These are phyloP conservation scores for Beauveria varroae DNA, from an alignment of 2,329 filamentous ascomycete genomes.

Conservation along the genomic window DNA sequence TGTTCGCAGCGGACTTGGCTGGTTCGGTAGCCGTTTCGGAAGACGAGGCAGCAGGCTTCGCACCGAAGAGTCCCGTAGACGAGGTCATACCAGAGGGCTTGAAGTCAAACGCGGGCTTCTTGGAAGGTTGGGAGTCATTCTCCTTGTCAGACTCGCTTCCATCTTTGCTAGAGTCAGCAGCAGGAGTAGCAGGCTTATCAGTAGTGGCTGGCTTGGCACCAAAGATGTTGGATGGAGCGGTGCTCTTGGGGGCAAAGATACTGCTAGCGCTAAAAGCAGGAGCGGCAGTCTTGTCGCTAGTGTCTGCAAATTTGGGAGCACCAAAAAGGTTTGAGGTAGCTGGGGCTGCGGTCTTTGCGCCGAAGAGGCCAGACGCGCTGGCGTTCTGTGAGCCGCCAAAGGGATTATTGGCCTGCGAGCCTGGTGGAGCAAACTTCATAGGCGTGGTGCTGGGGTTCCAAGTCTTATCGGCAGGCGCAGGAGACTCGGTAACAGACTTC, in stretches of 20 bases:
- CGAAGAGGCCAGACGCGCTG: constrained; percentile 15
- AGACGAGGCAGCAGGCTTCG: constrained; percentile 24
- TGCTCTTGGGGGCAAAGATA: constrained; percentile 30
- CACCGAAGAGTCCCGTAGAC: constrained; percentile 20
- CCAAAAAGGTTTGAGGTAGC: neutral
- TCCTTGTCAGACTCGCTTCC: constrained; percentile 38
- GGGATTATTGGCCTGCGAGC: constrained; percentile 22
- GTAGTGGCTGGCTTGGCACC: constrained; percentile 24
- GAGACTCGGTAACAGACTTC: constrained; percentile 14
- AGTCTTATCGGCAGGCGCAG: constrained; percentile 30
- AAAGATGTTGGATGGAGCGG: constrained; percentile 28
- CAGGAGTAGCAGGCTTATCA: constrained; percentile 14
- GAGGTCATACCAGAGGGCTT: constrained; percentile 22
- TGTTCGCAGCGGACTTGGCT: constrained; percentile 17
- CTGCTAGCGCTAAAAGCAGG: constrained; percentile 20
- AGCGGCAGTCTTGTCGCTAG: constrained; percentile 14
- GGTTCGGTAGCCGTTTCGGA: constrained; percentile 21
- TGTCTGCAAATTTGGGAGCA: neutral
- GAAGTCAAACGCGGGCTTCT: constrained; percentile 25
- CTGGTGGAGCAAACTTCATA: constrained; percentile 44
- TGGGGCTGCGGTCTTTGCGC: constrained; percentile 1
- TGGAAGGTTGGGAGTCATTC: constrained; percentile 30
- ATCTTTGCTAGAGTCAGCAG: constrained; percentile 24
- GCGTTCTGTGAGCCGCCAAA: constrained; percentile 20
- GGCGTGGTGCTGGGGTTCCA: constrained; percentile 41